Evolutionary conservation across 2,329 filamentous ascomycete genomes (phyloP).

Genomic region (Dactylellina drechsleri): DNA sequence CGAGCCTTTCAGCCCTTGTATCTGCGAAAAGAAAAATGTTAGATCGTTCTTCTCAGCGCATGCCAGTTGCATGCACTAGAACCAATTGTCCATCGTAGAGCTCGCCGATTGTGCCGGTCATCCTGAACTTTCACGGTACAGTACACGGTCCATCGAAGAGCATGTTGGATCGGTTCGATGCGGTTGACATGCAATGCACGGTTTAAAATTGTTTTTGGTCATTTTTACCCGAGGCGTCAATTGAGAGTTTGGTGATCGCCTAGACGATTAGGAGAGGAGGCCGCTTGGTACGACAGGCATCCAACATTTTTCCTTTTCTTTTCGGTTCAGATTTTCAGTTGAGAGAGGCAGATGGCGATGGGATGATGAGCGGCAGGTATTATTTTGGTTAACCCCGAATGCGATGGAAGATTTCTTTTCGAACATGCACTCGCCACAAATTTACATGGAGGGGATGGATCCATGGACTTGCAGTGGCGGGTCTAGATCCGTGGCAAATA

Average conservation of each 20-base stretch:
- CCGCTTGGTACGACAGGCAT: constrained; percentile 21
- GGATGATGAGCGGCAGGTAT: neutral
- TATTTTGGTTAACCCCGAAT: constrained; percentile 47
- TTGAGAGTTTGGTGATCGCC: neutral
- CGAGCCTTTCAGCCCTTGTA: neutral
- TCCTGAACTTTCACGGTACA: constrained; percentile 25
- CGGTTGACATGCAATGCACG: constrained; percentile 18
- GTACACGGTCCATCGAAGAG: neutral
- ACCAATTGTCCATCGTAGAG: constrained; percentile 9
- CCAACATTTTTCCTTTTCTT: constrained; percentile 5
- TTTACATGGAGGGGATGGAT: neutral
- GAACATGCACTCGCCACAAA: constrained; percentile 31
- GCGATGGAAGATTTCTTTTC: neutral
- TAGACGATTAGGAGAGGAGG: constrained; percentile 18
- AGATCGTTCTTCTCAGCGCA: constrained; percentile 8
- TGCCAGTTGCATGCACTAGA: constrained; percentile 18
- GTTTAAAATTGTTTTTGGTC: constrained; percentile 12
- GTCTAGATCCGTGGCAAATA: constrained; percentile 41
- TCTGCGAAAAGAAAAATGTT: neutral
- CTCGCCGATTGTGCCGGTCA: constrained; percentile 9
- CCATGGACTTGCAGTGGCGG: constrained; percentile 7
- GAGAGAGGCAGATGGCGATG: too few species aligned
- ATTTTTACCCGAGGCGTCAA: constrained; percentile 43
- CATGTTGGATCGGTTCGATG: constrained; percentile 2
- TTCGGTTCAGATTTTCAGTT: too few species aligned